A percentile compares a stretch with the other conserved stretches of the same genome.
Evolutionary conservation across 768 basidiomycete species (phyloP).

Genomic region (Astraeus odoratus): DNA sequence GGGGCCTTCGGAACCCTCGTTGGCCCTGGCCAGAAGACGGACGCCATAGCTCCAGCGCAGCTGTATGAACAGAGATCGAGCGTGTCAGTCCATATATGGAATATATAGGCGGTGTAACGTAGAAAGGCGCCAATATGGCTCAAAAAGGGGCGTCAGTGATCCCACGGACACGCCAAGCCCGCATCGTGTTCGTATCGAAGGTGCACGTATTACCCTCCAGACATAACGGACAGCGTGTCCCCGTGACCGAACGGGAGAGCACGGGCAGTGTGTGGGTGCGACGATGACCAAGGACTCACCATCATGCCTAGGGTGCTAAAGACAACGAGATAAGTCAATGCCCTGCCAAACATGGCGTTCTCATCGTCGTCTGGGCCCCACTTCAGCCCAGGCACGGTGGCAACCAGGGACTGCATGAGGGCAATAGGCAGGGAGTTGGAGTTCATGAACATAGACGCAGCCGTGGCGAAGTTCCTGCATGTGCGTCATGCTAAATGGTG

Average conservation of each 20-base stretch:
- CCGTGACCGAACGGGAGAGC: background rate
- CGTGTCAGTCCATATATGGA: background rate
- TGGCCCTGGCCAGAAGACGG: conserved; percentile 69
- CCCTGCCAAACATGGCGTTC: conserved; percentile 87
- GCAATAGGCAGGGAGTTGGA: conserved; percentile 94
- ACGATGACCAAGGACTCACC: conserved; percentile 40
- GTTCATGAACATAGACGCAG: conserved; percentile 88
- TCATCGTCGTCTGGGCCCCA: conserved; percentile 78
- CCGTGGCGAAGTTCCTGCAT: conserved; percentile 69
- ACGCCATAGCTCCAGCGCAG: conserved; percentile 93
- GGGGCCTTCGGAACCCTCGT: conserved; percentile 26
- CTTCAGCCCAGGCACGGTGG: conserved; percentile 74
- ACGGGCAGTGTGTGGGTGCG: background rate
- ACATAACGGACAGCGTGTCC: background rate
- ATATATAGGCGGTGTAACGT: too few species aligned
- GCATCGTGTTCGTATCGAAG: background rate
- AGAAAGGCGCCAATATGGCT: background rate
- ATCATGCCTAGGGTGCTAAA: conserved; percentile 97
- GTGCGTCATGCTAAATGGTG: background rate
- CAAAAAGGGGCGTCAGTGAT: background rate
- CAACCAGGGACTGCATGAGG: conserved; percentile 83
- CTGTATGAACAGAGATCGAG: conserved; percentile 29
- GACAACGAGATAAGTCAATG: conserved; percentile 82
- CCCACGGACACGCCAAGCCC: background rate
- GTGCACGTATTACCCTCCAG: background rate